Evolutionary conservation across 2,329 filamentous ascomycete genomes (phyloP).

Genomic region (Thielaviopsis populi): DNA sequence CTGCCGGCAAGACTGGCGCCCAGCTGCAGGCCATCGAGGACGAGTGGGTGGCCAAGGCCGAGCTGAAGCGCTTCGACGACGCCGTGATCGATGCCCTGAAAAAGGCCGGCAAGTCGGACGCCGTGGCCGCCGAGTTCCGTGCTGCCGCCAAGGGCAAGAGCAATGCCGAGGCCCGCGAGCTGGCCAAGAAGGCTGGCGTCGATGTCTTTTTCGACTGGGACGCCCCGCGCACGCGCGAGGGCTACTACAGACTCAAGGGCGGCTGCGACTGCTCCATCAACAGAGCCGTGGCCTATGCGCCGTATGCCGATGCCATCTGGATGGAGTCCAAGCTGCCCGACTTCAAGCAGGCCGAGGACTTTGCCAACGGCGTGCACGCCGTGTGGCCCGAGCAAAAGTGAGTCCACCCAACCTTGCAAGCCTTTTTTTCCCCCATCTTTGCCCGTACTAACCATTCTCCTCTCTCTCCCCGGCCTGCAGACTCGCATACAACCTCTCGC

Average conservation of each 20-base stretch:
- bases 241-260: constrained; percentile 84
- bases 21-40: constrained; percentile 88
- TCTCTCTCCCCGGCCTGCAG: constrained; percentile 29
- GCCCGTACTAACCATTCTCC: constrained; percentile 14
- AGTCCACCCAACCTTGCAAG: no score
- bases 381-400: constrained; percentile 95
- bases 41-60: constrained; percentile 63
- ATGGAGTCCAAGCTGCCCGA: constrained; percentile 98
- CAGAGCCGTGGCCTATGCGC: constrained; percentile 78
- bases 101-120: constrained; percentile 45
- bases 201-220: constrained; percentile 93
- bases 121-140: constrained; percentile 54
- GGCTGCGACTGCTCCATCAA: constrained; percentile 85
- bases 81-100: constrained; percentile 75
- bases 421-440: constrained; percentile 12
- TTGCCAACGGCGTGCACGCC: constrained; percentile 82
- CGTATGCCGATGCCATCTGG: constrained; percentile 94
- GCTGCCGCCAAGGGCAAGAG: constrained; percentile 63
- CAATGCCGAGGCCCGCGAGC: constrained; percentile 66
- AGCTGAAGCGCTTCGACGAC: constrained; percentile 78
- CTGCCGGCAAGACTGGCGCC: constrained; percentile 61
- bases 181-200: constrained; percentile 56
- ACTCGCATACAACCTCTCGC: constrained; percentile 94
- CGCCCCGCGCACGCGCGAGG: constrained; percentile 77
- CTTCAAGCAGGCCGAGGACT: constrained; percentile 79